These are phyloP conservation scores for Vinca minor DNA, from an alignment of 257 asterid genomes.

Conservation along the genomic window DNA sequence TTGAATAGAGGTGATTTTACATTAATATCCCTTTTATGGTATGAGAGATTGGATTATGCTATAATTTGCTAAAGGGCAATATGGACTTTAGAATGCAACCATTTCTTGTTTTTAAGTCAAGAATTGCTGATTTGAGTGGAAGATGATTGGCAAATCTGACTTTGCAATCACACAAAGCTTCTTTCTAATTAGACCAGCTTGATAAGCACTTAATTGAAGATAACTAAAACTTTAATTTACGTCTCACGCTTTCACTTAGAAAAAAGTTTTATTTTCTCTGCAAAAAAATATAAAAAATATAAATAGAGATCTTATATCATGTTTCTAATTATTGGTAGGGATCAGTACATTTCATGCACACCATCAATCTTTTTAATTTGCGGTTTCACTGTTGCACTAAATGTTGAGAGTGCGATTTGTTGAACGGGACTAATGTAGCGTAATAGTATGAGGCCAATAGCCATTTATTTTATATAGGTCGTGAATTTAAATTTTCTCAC, in stretches of 20 bases:
- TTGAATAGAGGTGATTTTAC: slow-evolving; percentile 1
- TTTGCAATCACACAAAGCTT: slow-evolving; percentile 29
- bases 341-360: slow-evolving; percentile 6
- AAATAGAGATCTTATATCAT: background rate
- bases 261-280: slow-evolving; percentile 14
- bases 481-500: no score
- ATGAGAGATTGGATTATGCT: no score
- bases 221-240: slow-evolving; percentile 27
- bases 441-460: no score
- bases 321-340: slow-evolving; percentile 1
- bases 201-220: slow-evolving; percentile 45
- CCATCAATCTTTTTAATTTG: no score
- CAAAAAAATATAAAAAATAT: no score
- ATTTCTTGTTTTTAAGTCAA: background rate
- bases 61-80: slow-evolving; percentile 17
- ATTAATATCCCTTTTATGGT: slow-evolving; percentile 3
- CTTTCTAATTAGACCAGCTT: slow-evolving; percentile 44
- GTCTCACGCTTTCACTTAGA: slow-evolving; percentile 28
- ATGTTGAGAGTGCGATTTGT: no score
- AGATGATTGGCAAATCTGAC: slow-evolving; percentile 31
- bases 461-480: no score
- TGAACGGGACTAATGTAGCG: no score
- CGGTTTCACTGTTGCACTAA: no score
- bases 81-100: slow-evolving; percentile 6
- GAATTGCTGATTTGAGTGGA: no score